phyloP scores from a whole-genome alignment of 371 early-diverging fungal species.

The Apophysomyces sp. region DNA sequence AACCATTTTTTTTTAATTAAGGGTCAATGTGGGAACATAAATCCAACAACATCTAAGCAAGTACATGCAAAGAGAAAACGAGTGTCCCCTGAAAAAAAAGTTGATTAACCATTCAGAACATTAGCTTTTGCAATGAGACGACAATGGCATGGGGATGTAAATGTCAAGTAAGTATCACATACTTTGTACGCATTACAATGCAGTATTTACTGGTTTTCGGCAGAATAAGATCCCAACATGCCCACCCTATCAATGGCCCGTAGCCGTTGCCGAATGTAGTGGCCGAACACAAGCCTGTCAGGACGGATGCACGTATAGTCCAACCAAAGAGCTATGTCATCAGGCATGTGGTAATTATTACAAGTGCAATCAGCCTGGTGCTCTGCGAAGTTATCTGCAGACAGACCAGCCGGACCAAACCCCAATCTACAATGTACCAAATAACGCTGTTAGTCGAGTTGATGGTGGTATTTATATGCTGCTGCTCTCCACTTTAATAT shows the following conservation, averaged over 20 bases:
- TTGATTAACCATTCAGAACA: background rate
- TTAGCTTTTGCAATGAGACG: background rate
- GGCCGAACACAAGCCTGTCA: slow-evolving; percentile 24
- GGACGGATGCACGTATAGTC: slow-evolving; percentile 16
- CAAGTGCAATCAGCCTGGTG: slow-evolving; percentile 27
- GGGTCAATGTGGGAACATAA: slow-evolving; percentile 11
- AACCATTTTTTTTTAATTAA: background rate
- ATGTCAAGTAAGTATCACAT: background rate
- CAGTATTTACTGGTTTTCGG: too few species aligned
- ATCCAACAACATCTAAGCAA: slow-evolving; percentile 8
- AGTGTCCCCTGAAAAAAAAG: background rate
- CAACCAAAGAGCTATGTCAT: slow-evolving; percentile 18
- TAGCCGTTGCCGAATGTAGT: slow-evolving; percentile 29
- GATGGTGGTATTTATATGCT: background rate
- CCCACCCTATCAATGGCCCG: slow-evolving; percentile 43
- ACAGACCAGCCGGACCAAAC: slow-evolving; percentile 11
- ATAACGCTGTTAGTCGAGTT: background rate
- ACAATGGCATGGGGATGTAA: background rate
- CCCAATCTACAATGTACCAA: slow-evolving; percentile 15
- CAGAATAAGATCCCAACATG: slow-evolving; percentile 18
- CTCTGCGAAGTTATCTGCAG: slow-evolving; percentile 19
- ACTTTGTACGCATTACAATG: too few species aligned
- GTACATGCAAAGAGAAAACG: background rate
- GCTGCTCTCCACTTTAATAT: background rate
- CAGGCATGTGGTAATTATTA: slow-evolving; percentile 22